A percentile compares a stretch with the other conserved stretches of the same genome.
Conservation (phyloP, 2,329 filamentous ascomycete species). For the Monosporascus cannonballus region DNA sequence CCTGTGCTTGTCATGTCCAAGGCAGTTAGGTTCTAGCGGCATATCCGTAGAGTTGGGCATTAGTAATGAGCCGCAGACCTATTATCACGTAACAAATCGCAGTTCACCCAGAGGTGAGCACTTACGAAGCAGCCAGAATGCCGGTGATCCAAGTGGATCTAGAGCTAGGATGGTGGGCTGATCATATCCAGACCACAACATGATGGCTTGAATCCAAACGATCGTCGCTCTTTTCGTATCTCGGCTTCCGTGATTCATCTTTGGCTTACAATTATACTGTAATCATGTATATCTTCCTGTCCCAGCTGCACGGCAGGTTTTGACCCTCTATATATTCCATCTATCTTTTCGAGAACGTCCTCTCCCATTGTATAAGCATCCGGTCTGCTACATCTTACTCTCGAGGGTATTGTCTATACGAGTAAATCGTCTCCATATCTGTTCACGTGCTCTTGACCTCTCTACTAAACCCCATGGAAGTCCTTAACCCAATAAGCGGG, state of each 20-base stretch:
- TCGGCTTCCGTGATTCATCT: not conserved
- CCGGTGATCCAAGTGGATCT: conserved; percentile 1
- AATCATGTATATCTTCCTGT: not conserved
- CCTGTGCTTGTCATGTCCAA: too few relatives aligned
- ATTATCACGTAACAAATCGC: not conserved
- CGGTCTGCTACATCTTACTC: not conserved
- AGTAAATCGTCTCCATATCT: too few relatives aligned
- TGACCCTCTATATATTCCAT: not conserved
- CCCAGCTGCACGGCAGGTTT: not conserved
- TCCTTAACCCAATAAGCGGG: conserved; percentile 1
- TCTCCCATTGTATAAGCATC: not conserved
- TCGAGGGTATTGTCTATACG: too few relatives aligned
- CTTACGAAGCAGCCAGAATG: not conserved
- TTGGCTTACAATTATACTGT: not conserved
- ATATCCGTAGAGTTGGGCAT: not conserved
- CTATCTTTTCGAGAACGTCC: not conserved
- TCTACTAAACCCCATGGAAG: conserved; percentile 6
- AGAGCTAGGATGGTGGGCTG: not conserved
- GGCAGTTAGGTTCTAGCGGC: too few relatives aligned
- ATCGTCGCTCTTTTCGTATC: not conserved
- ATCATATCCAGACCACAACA: not conserved
- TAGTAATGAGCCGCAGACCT: not conserved
- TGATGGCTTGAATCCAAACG: not conserved
- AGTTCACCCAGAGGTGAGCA: too few relatives aligned
- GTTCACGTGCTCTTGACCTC: too few relatives aligned